These are phyloP conservation scores for Magnusiomyces suaveolens DNA, from an alignment of 1,139 yeast species.

Conservation along the genomic window DNA sequence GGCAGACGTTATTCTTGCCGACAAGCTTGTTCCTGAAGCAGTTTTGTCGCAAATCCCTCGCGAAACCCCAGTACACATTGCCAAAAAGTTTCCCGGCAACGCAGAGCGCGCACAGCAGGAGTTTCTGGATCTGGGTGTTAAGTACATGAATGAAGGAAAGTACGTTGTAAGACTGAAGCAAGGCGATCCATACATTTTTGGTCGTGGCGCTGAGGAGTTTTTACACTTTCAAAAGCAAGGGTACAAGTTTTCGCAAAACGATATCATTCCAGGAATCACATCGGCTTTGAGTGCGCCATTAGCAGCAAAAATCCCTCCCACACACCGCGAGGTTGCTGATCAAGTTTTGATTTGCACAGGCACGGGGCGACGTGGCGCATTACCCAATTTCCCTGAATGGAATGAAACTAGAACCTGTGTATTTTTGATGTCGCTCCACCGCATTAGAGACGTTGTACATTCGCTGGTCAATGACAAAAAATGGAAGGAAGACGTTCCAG, in stretches of 20 bases:
- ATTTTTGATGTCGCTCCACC: conserved; percentile 82
- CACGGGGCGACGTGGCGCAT: conserved; percentile 78
- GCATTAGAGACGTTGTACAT: conserved; percentile 60
- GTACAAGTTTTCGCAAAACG: conserved; percentile 41
- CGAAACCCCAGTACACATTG: conserved; percentile 67
- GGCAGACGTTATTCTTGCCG: conserved; percentile 82
- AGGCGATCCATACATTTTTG: conserved; percentile 95
- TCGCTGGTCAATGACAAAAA: conserved; percentile 40
- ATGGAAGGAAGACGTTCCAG: conserved; percentile 70
- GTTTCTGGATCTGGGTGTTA: conserved; percentile 58
- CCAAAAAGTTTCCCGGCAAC: conserved; percentile 92
- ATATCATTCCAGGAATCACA: conserved; percentile 78
- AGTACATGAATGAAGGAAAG: conserved; percentile 52
- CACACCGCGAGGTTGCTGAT: conserved; percentile 87
- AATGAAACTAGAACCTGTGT: conserved; percentile 68
- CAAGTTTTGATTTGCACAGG: conserved; percentile 92
- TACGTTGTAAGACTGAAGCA: conserved; percentile 85
- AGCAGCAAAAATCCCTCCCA: conserved; percentile 77
- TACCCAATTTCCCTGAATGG: conserved; percentile 72
- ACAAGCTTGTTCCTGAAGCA: conserved; percentile 83
- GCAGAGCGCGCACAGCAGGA: conserved; percentile 92
- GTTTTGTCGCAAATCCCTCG: conserved; percentile 74
- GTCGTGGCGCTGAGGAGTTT: conserved; percentile 93
- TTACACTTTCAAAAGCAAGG: conserved; percentile 59
- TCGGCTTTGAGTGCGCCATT: conserved; percentile 88